A percentile compares a stretch with the other conserved stretches of the same genome.
Conservation (phyloP, 2,329 filamentous ascomycete genomes). For the Ambrosiella xylebori region DNA sequence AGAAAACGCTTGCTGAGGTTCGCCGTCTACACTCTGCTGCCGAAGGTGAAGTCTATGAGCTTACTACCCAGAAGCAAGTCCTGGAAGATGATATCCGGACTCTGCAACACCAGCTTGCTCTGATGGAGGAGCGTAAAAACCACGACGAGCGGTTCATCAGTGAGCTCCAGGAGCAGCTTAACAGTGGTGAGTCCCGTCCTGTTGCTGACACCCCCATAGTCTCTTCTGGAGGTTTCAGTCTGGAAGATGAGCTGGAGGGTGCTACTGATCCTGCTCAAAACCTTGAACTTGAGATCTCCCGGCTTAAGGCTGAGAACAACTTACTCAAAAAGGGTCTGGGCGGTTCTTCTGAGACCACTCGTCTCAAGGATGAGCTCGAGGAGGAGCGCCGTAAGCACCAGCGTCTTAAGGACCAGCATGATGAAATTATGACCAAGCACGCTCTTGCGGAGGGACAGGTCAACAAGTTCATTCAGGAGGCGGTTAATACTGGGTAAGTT, state of each 20-base stretch:
- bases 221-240: constrained; percentile 23
- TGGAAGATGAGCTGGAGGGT: constrained; percentile 39
- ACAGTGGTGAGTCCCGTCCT: constrained; percentile 18
- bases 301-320: constrained; percentile 44
- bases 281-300: constrained; percentile 35
- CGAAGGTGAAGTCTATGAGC: constrained; percentile 16
- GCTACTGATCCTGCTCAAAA: constrained; percentile 18
- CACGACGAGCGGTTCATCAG: constrained; percentile 37
- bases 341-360: constrained; percentile 35
- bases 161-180: constrained; percentile 43
- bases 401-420: constrained; percentile 35
- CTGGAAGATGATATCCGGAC: constrained; percentile 28
- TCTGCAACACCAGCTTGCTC: constrained; percentile 30
- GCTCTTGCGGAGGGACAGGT: constrained; percentile 41
- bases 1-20: constrained; percentile 21
- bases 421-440: constrained; percentile 40
- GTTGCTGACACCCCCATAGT: background rate
- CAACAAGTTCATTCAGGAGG: constrained; percentile 33
- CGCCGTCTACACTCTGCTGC: constrained; percentile 15
- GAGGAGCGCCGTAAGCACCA: constrained; percentile 33
- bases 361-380: constrained; percentile 39
- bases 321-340: constrained; percentile 37
- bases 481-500: constrained; percentile 30
- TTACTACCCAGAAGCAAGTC: constrained; percentile 27
- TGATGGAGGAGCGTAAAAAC: constrained; percentile 29